Evolutionary conservation across 305 asterid species (phyloP).

Genomic region (Solanum chacoense): DNA sequence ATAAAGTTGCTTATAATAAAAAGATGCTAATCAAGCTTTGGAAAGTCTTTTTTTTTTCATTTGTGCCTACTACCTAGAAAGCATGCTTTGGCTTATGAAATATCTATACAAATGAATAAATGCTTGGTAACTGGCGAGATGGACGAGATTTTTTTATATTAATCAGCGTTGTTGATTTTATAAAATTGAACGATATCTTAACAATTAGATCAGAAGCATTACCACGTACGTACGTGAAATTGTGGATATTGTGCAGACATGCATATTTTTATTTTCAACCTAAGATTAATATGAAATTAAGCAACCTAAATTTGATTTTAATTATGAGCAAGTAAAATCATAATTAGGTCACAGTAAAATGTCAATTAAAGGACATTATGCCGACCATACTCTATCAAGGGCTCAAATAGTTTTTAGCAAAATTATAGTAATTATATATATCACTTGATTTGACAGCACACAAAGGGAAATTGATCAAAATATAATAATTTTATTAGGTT

Average conservation of each 20-base stretch:
- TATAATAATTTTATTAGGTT: not conserved
- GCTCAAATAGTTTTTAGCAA: not conserved
- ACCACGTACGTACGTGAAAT: not conserved
- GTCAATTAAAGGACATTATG: not conserved
- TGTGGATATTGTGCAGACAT: not conserved
- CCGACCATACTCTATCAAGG: not conserved
- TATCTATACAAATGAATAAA: not conserved
- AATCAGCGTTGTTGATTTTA: not conserved
- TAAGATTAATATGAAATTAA: not conserved
- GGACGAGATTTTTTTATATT: not conserved
- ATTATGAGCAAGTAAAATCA: not conserved
- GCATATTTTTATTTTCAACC: not conserved
- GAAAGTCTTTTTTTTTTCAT: not conserved
- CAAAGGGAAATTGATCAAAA: constrained; percentile 11
- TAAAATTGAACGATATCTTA: not conserved
- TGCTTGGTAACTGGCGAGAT: not conserved
- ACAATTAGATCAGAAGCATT: not conserved
- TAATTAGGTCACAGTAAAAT: not conserved
- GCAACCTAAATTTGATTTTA: not conserved
- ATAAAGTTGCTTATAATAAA: not conserved
- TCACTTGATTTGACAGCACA: constrained; percentile 42
- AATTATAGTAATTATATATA: not conserved
- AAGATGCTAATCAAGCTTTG: not conserved
- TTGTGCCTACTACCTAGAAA: not conserved
- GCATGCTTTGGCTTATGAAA: not conserved